Percentiles rank a stretch among this genome's conserved stretches.
phyloP scores from a whole-genome alignment of 2,329 filamentous ascomycete genomes.

The Penicillium hordei region DNA sequence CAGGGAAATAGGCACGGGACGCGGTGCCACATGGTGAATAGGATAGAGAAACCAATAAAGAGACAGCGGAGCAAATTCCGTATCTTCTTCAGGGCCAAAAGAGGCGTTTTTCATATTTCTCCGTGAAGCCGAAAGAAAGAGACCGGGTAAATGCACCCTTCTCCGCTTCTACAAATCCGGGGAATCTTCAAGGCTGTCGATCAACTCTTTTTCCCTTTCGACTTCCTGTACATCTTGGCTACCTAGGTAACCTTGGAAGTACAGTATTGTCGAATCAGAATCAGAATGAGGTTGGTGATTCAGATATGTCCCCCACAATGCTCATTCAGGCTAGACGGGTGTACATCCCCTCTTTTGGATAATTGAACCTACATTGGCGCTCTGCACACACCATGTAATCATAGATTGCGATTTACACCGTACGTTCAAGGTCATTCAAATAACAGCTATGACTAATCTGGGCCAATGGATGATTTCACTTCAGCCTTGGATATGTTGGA shows the following conservation, averaged over 20 bases:
- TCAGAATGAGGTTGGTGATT: background rate
- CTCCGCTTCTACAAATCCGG: background rate
- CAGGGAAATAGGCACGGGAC: background rate
- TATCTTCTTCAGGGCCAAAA: conserved; percentile 12
- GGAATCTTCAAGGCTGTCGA: background rate
- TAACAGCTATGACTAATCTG: background rate
- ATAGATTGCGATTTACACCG: background rate
- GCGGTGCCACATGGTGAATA: background rate
- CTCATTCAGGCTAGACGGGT: conserved; percentile 2
- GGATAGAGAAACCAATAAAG: background rate
- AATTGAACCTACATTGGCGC: conserved; percentile 1
- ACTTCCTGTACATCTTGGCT: background rate
- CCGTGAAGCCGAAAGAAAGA: conserved; percentile 3
- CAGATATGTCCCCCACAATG: background rate
- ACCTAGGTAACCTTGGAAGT: background rate
- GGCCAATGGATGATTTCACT: background rate
- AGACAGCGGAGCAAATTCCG: conserved; percentile 13
- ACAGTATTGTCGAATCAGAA: background rate
- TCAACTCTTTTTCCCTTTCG: background rate
- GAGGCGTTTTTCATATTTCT: background rate
- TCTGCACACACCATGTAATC: background rate
- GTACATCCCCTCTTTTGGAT: background rate
- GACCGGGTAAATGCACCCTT: conserved; percentile 6
- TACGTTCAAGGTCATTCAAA: too few relatives aligned
- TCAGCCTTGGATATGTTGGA: background rate